These are phyloP conservation scores for Leccinum longicurvipes DNA, from an alignment of 768 basidiomycete species.

Conservation along the genomic window DNA sequence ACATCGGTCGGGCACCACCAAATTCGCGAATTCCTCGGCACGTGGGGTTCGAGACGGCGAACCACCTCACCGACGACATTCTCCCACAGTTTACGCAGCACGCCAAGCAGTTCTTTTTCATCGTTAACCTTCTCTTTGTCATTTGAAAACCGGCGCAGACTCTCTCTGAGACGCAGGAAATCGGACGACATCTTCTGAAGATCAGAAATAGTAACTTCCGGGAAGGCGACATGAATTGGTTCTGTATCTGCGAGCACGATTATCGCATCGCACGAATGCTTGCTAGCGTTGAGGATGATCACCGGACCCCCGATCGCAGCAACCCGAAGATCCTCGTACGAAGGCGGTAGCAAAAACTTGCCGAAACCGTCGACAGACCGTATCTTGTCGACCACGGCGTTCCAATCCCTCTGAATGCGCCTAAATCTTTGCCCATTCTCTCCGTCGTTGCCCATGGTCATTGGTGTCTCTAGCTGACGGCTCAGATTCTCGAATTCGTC, in stretches of 20 bases:
- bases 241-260: conserved; percentile 12
- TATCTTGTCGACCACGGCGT: conserved; percentile 24
- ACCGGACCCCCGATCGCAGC: conserved; percentile 29
- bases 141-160: neutral
- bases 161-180: neutral
- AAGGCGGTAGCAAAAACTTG: conserved; percentile 20
- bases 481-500: conserved; percentile 18
- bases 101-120: neutral
- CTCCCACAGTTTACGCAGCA: conserved; percentile 23
- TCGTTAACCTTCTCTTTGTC: neutral
- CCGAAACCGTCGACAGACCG: conserved; percentile 23
- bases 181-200: conserved; percentile 6
- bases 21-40: conserved; percentile 13
- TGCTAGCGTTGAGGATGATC: conserved; percentile 31
- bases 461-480: conserved; percentile 19
- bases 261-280: conserved; percentile 17
- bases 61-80: conserved; percentile 20
- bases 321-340: conserved; percentile 15
- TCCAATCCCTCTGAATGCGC: conserved; percentile 23
- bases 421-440: conserved; percentile 17
- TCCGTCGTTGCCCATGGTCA: conserved; percentile 2
- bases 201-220: conserved; percentile 1
- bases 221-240: conserved; percentile 13
- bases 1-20: conserved; percentile 32
- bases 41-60: conserved; percentile 10